Evolutionary conservation across 2,329 filamentous ascomycete genomes (phyloP).

Genomic region (Paraphoma chrysanthemicola): DNA sequence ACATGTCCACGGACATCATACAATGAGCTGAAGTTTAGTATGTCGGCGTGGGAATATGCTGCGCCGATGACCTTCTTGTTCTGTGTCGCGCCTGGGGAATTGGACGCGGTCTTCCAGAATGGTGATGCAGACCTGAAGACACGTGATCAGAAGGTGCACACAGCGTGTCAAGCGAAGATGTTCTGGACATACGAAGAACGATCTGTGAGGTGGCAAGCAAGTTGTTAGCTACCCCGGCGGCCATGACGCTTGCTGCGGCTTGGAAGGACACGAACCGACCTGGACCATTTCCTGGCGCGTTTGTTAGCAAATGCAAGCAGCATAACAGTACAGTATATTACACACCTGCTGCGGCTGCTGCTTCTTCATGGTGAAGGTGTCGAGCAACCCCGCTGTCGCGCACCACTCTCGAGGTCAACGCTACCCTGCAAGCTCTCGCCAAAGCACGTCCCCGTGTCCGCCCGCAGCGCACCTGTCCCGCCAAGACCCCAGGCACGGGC

Average conservation of each 20-base stretch:
- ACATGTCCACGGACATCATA: slow-evolving; percentile 51
- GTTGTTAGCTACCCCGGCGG: slow-evolving; percentile 47
- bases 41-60: slow-evolving; percentile 94
- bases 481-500: slow-evolving; percentile 31
- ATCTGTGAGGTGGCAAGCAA: slow-evolving; percentile 36
- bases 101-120: slow-evolving; percentile 77
- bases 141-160: background rate
- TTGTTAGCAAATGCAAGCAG: slow-evolving; percentile 26
- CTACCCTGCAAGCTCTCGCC: slow-evolving; percentile 1
- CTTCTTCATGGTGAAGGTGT: slow-evolving; percentile 49
- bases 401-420: slow-evolving; percentile 15
- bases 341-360: slow-evolving; percentile 54
- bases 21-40: slow-evolving; percentile 85
- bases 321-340: background rate
- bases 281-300: slow-evolving; percentile 91
- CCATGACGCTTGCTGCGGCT: slow-evolving; percentile 30
- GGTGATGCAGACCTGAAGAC: slow-evolving; percentile 76
- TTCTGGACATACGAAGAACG: slow-evolving; percentile 44
- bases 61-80: slow-evolving; percentile 84
- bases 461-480: slow-evolving; percentile 14
- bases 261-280: slow-evolving; percentile 77
- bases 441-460: slow-evolving; percentile 1
- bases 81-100: slow-evolving; percentile 52
- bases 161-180: background rate
- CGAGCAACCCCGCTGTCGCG: slow-evolving; percentile 21